Conservation (phyloP, 352 stramenopile genomes). For the Phytophthora colocasiae region DNA sequence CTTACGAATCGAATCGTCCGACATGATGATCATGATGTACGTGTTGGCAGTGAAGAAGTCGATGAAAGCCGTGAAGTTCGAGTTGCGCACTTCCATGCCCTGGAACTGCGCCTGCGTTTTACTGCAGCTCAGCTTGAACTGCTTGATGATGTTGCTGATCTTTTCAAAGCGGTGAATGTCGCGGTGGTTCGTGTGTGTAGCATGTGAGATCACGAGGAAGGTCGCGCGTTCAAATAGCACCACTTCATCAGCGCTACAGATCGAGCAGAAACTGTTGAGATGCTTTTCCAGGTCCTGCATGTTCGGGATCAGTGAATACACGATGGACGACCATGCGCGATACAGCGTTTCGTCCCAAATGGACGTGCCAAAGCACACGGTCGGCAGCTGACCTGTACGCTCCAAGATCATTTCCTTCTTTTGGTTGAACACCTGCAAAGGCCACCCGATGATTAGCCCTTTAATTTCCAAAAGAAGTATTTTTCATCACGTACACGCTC, state of each 20-base stretch:
- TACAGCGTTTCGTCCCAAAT: constrained; percentile 99
- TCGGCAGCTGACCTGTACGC: constrained; percentile 88
- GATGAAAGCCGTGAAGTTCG: constrained; percentile 99
- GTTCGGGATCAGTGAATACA: constrained; percentile 99
- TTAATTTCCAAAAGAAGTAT: not conserved
- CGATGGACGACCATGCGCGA: constrained; percentile 98
- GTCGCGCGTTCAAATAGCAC: constrained; percentile 99
- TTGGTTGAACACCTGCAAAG: constrained; percentile 92
- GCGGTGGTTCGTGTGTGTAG: constrained; percentile 91
- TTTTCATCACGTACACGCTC: constrained; percentile 62
- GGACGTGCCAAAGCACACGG: constrained; percentile 96
- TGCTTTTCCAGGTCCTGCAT: constrained; percentile 96
- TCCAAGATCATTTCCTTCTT: constrained; percentile 94
- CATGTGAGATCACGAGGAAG: constrained; percentile 99
- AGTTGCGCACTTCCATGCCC: constrained; percentile 96
- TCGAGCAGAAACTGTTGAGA: constrained; percentile 97
- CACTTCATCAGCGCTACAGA: constrained; percentile 96
- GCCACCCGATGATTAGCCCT: not conserved
- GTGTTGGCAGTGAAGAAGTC: constrained; percentile 99
- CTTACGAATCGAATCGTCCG: constrained; percentile 88
- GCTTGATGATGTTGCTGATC: constrained; percentile 99
- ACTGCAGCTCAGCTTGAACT: constrained; percentile 99
- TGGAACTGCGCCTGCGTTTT: constrained; percentile 99
- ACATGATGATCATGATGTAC: constrained; percentile 99
- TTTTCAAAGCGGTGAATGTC: constrained; percentile 99